Conservation (phyloP, 306 rosid species). For the Quercus berberidifolia region DNA sequence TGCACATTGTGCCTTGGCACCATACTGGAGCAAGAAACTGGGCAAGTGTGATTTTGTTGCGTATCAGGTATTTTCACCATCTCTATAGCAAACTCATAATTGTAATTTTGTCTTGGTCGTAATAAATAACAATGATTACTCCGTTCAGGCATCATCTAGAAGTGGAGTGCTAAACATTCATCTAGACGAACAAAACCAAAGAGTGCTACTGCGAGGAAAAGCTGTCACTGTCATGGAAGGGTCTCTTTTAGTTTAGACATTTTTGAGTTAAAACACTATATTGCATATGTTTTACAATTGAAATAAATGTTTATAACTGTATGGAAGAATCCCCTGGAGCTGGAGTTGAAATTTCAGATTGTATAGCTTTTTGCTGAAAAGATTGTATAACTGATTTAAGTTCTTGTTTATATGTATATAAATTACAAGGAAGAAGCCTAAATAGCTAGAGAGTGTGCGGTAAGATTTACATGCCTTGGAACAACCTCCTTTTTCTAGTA, state of each 20-base stretch:
- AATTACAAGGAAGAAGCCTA: too few relatives aligned
- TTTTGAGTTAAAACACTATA: neutral
- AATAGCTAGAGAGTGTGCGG: too few relatives aligned
- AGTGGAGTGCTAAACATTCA: constrained; percentile 60
- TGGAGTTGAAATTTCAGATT: neutral
- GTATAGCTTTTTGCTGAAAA: too few relatives aligned
- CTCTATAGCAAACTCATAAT: neutral
- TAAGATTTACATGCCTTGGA: too few relatives aligned
- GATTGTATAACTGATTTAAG: too few relatives aligned
- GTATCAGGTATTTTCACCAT: constrained; percentile 39
- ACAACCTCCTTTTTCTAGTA: too few relatives aligned
- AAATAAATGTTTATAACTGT: neutral
- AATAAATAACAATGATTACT: neutral
- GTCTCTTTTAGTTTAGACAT: constrained; percentile 37
- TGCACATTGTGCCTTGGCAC: constrained; percentile 66
- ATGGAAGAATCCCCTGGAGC: constrained; percentile 12
- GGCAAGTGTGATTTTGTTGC: constrained; percentile 66
- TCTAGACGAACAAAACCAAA: constrained; percentile 54
- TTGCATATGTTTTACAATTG: neutral
- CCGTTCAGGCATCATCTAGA: constrained; percentile 65
- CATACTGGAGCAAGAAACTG: constrained; percentile 61
- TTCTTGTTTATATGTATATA: too few relatives aligned
- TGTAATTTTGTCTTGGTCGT: neutral
- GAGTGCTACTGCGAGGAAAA: constrained; percentile 66
- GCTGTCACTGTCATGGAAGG: constrained; percentile 78